Evolutionary conservation across 345 rosid species (phyloP), one percentile per base, ranked within the genome.

Genomic region (Eucalyptus urophylla): DNA sequence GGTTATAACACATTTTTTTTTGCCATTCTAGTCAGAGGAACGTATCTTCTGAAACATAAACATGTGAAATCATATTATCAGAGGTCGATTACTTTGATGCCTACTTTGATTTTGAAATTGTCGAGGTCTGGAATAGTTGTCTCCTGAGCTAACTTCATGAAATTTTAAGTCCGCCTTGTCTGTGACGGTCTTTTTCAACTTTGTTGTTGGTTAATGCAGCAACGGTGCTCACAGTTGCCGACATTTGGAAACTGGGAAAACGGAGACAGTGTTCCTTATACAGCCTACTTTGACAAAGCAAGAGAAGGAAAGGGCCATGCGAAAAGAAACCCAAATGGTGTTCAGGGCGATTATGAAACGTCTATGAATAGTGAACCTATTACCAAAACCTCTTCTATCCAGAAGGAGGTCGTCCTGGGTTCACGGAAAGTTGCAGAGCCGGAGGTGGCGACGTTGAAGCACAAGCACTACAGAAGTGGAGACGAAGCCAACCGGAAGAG

Each of bases 181-280:
- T 37, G 27, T 33, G 25, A 33, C 24, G 17, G 50, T 86, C 47
- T 25, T n/a, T 87, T 44, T 31, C 9, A 40, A 87, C 65, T 56
- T 65, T 43, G 47, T 6, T 12, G 56, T 49, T 87, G 33, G 22
- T 69, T 49, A 56, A 25, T 76, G 86, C 88, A 87, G 88, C 91
- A 90, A 91, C 88, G 90, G 72, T 72, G 80, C 9, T 45, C 87
- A 29, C 88, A 15, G 27, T 88, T 89, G 62, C 94, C 92, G 21
- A 80, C 86, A 90, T 93, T 93, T 87, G 93, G 94, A 54, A 90
- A 91, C 29, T 91, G 92, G 94, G 92, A 90, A 33, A 88, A 22
- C 31, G 90, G 47, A 76, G 83, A 76, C 24, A 37, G 91, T 87
- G 88, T 90, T 27, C 91, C 69, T 47, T 93, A 93, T 89, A 92